These are phyloP conservation scores for Articulospora tetracladia DNA, from an alignment of 495 filamentous ascomycete genomes.

Conservation along the genomic window DNA sequence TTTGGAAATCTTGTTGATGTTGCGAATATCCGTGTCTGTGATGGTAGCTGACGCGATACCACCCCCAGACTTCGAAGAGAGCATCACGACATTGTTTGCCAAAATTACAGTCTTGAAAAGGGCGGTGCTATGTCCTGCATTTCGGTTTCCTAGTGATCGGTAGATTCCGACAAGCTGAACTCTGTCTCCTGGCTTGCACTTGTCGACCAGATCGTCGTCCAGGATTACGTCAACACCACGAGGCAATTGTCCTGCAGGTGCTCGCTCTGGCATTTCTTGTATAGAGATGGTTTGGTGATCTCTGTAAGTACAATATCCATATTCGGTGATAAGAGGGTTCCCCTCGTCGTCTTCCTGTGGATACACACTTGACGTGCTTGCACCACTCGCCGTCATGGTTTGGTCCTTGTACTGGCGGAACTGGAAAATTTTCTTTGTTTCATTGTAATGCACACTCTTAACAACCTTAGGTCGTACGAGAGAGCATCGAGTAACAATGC, in stretches of 20 bases:
- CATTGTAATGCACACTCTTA: constrained; percentile 95
- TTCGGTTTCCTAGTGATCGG: constrained; percentile 88
- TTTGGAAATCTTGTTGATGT: constrained; percentile 97
- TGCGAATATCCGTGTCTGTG: constrained; percentile 96
- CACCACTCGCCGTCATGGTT: constrained; percentile 89
- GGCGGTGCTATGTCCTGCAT: constrained; percentile 78
- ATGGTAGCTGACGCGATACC: constrained; percentile 89
- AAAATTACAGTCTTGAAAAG: constrained; percentile 91
- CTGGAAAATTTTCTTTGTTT: constrained; percentile 76
- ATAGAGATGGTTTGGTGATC: constrained; percentile 98
- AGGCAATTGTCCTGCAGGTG: constrained; percentile 92
- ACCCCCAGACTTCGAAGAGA: constrained; percentile 94
- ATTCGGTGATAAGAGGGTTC: constrained; percentile 82
- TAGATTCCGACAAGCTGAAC: constrained; percentile 96
- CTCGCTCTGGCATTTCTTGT: constrained; percentile 98
- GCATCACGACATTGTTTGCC: constrained; percentile 91
- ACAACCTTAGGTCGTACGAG: constrained; percentile 94
- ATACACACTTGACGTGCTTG: constrained; percentile 85
- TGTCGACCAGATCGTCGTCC: constrained; percentile 95
- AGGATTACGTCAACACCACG: constrained; percentile 96
- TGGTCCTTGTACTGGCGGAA: constrained; percentile 88
- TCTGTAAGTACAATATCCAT: constrained; percentile 90
- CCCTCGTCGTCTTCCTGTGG: constrained; percentile 89
- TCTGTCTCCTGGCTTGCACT: constrained; percentile 90
- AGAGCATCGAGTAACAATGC: constrained; percentile 95